phyloP scores from a whole-genome alignment of 192 early-diverging fungal genomes.

The Backusella psychrophila region DNA sequence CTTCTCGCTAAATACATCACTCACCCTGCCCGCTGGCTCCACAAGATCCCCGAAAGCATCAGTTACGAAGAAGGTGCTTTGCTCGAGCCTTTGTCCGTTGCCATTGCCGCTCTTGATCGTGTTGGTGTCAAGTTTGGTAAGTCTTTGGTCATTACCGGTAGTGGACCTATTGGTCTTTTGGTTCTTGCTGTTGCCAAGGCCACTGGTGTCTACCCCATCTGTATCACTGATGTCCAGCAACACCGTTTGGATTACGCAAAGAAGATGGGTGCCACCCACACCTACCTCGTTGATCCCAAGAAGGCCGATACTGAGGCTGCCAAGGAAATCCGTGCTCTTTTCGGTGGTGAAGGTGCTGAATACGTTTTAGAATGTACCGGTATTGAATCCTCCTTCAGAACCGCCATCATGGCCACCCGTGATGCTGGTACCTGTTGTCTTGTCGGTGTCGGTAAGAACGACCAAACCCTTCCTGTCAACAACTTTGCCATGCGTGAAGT shows the following conservation, averaged over 20 bases:
- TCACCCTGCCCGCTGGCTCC: constrained; percentile 27
- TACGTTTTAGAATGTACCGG: constrained; percentile 34
- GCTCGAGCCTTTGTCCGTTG: constrained; percentile 37
- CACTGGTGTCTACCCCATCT: constrained; percentile 27
- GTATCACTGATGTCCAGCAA: constrained; percentile 28
- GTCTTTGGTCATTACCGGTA: constrained; percentile 34
- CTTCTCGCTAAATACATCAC: constrained; percentile 31
- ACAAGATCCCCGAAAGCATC: constrained; percentile 25
- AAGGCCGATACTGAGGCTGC: constrained; percentile 17
- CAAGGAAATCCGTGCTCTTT: constrained; percentile 17
- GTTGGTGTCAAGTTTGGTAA: constrained; percentile 25
- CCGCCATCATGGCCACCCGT: constrained; percentile 34
- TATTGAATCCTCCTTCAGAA: constrained; percentile 30
- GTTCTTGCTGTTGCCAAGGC: constrained; percentile 32
- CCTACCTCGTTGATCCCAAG: constrained; percentile 15
- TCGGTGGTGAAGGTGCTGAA: constrained; percentile 28
- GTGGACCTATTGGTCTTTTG: constrained; percentile 38
- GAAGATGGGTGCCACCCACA: constrained; percentile 21
- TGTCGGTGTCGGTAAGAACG: constrained; percentile 35
- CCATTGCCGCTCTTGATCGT: constrained; percentile 29
- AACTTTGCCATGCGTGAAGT: constrained; percentile 34
- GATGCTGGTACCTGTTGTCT: constrained; percentile 31
- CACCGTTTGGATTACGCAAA: constrained; percentile 30
- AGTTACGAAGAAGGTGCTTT: constrained; percentile 35
- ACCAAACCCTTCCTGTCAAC: constrained; percentile 26